Evolutionary conservation across 768 basidiomycete species (phyloP), one percentile per base, ranked within the genome.

Genomic region (Clavaria fumosa): DNA sequence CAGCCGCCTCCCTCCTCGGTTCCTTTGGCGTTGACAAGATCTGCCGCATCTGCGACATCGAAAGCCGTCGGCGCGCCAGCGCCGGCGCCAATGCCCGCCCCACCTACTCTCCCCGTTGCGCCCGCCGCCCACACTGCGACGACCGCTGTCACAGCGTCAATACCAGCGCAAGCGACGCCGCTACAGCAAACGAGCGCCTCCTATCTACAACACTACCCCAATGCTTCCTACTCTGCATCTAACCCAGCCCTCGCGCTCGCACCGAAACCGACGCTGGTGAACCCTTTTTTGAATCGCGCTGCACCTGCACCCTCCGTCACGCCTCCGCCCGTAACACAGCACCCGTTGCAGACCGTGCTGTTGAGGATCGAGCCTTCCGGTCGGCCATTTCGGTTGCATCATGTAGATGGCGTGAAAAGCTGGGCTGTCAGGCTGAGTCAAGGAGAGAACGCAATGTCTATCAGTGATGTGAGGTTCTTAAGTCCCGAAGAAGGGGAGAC

Each of bases 401-500:
- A 72, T 39, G 63, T 63, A 30, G 78, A 83, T 37, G 79, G 82
- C 3, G 84, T 86, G 34, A 72, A 67, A 49, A 70, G 58, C 23
- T 86, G 84, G 84, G 70, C 72, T 3, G 59, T 83, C 53, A 64
- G 74, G 33, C 62, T 85, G 23, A 60, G 61, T 7, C 59, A 60
- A 1, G 66, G 63, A 6, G 84, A 86, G 49, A 65, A 64, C 3
- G 64, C 62, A 2, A 37, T 86, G 12, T 53, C 65, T 40, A 51
- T 86, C 24, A 59, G 59, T 31, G 65, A 71, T 38, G 58, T 82
- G 34, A 56, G 55, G 15, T 76, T 76, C 38, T 45, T 72, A 37
- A 61, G 60, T n/a, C 26, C 26, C 14, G 26, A 9, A 14, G 26
- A 28, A 20, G 69, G 68, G 9, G 72, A 72, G 14, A n/a, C n/a